Conservation (phyloP, 2,329 filamentous ascomycete genomes). For the Sordariomycetes sp. region DNA sequence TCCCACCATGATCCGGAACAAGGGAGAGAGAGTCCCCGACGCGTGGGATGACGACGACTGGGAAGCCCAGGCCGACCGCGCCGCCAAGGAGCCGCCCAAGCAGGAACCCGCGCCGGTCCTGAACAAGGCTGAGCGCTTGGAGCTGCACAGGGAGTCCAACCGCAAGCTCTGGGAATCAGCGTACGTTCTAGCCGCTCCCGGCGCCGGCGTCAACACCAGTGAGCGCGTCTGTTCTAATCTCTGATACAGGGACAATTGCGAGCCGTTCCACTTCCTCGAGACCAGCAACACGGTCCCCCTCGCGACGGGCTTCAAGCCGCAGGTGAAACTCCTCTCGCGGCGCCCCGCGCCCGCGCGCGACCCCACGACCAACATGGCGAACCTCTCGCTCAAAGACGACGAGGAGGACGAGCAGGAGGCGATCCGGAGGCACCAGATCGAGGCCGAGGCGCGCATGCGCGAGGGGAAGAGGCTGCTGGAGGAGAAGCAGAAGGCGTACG, state of each 20-base stretch:
- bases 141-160: slow-evolving; percentile 72
- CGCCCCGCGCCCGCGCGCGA: slow-evolving; percentile 57
- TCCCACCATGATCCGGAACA: background rate
- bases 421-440: slow-evolving; percentile 47
- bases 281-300: slow-evolving; percentile 49
- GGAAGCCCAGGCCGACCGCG: slow-evolving; percentile 61
- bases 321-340: slow-evolving; percentile 73
- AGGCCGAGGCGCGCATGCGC: slow-evolving; percentile 63
- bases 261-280: slow-evolving; percentile 65
- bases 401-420: slow-evolving; percentile 55
- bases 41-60: slow-evolving; percentile 92
- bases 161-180: slow-evolving; percentile 81
- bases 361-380: slow-evolving; percentile 31
- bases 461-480: slow-evolving; percentile 70
- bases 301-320: slow-evolving; percentile 59
- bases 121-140: slow-evolving; percentile 64
- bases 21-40: slow-evolving; percentile 37
- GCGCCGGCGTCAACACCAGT: background rate
- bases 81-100: slow-evolving; percentile 20
- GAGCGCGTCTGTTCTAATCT: background rate
- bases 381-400: slow-evolving; percentile 33
- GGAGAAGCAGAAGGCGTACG: slow-evolving; percentile 82
- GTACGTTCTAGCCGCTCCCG: slow-evolving; percentile 30
- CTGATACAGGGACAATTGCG: slow-evolving; percentile 50
- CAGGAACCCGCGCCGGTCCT: slow-evolving; percentile 24